These are phyloP conservation scores for Parietaria judaica DNA, from an alignment of 306 rosid species.

Conservation along the genomic window DNA sequence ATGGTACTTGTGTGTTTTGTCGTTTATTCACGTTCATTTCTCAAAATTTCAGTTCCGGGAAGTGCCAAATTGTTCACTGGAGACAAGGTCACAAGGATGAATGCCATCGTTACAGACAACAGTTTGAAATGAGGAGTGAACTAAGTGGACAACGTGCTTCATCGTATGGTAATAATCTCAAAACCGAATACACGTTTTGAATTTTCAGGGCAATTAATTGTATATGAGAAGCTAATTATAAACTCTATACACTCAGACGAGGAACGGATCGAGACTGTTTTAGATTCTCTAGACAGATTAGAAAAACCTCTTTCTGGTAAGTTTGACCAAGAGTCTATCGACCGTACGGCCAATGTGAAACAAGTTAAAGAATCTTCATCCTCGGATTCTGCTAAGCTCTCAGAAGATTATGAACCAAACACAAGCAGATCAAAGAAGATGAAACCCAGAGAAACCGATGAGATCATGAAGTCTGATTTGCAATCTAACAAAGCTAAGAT, in stretches of 20 bases:
- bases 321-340: conserved; percentile 12
- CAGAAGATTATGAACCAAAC: conserved; percentile 25
- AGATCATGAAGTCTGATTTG: conserved; percentile 28
- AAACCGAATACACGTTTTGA: conserved; percentile 12
- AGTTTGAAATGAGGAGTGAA: conserved; percentile 11
- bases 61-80: conserved; percentile 92
- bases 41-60: conserved; percentile 55
- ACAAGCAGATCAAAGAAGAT: conserved; percentile 34
- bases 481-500: conserved; percentile 29
- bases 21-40: not conserved
- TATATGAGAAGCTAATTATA: conserved; percentile 23
- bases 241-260: conserved; percentile 26
- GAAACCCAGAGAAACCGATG: conserved; percentile 26
- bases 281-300: conserved; percentile 26
- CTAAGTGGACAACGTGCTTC: conserved; percentile 13
- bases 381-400: conserved; percentile 18
- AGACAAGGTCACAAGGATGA: conserved; percentile 87
- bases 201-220: not conserved
- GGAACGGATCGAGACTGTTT: conserved; percentile 21
- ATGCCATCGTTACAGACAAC: conserved; percentile 46
- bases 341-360: conserved; percentile 13
- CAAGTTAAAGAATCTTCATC: conserved; percentile 15
- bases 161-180: conserved; percentile 30
- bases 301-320: conserved; percentile 18
- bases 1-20: not conserved